Evolutionary conservation across 768 basidiomycete species (phyloP).

Genomic region (Auricularia heimuer): DNA sequence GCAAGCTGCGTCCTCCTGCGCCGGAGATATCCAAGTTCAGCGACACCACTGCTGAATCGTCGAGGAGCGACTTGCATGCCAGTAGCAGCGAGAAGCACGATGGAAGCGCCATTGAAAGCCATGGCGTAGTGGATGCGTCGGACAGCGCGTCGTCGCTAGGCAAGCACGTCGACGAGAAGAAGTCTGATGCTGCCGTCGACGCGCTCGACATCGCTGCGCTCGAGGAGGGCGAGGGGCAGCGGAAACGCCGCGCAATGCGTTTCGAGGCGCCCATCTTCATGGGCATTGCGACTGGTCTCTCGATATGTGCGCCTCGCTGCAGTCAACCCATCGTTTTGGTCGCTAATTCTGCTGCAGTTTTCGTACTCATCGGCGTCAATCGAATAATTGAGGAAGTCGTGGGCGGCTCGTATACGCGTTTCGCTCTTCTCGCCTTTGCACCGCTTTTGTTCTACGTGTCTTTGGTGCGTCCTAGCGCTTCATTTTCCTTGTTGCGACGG

Average conservation of each 20-base stretch:
- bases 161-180: not conserved
- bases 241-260: conserved; percentile 17
- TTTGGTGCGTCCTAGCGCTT: conserved; percentile 13
- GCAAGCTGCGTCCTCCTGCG: too few relatives aligned
- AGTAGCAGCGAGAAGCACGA: too few relatives aligned
- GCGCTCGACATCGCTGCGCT: not conserved
- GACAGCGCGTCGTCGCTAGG: too few relatives aligned
- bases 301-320: conserved; percentile 15
- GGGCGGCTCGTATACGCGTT: conserved; percentile 37
- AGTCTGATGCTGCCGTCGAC: not conserved
- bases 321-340: not conserved
- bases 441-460: conserved; percentile 39
- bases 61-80: too few relatives aligned
- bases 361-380: conserved; percentile 55
- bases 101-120: too few relatives aligned
- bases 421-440: conserved; percentile 33
- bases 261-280: conserved; percentile 29
- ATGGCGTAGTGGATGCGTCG: too few relatives aligned
- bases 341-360: conserved; percentile 21
- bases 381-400: conserved; percentile 45
- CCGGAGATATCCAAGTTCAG: too few relatives aligned
- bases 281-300: conserved; percentile 25
- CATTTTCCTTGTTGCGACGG: too few relatives aligned
- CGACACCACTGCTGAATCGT: too few relatives aligned
- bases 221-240: not conserved